Base-by-base conservation (phyloP, 2,329 filamentous ascomycete species). In the Colletotrichum sp. region DNA sequence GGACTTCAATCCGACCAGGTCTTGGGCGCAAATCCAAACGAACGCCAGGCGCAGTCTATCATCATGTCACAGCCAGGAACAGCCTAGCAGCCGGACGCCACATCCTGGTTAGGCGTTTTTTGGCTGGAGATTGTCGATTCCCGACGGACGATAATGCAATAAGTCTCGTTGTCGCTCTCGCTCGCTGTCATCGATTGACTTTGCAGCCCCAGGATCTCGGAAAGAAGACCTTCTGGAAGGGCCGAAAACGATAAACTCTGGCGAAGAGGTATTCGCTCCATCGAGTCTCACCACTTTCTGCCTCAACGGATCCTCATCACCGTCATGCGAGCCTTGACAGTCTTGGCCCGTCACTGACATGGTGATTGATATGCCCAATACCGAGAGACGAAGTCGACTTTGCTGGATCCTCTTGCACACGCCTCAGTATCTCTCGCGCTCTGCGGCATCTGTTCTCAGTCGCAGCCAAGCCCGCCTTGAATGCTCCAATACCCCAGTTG, bases 181-280 rank as follows among this genome's bases (percentile, higher is more conserved):
- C 61, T 55, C 61, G 68, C 69, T 16, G n/a, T 71, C 44, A n/a
- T 66, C 71, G 71, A 74, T 70, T 70, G 44, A 65, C 67, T 65
- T 68, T 22, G 25, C 22, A 30, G 63, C 59, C 34, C 52, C 61
- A 39, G 34, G 68, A 75, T 72, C 68, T 39, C 34, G 25, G 25
- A 39, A 61, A 19, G 25, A 36, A 22, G 34, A 30, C 34, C 28
- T 39, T 65, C 65, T 68, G 63, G 55, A 65, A 55, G 71, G 57
- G 8, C 64, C 48, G n/a, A 65, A 73, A 60, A 48, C 64, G 22
- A 44, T n/a, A 25, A 28, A 48, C 32, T 57, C 13, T 69, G 28
- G 36, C 30, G n/a, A n/a, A 22, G 13, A 8, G 22, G 12, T 22
- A 19, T 32, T 39, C 63, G 30, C 15, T 55, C 22, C 39, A 19